These are phyloP conservation scores for Vitis riparia DNA, from an alignment of 164 flowering plant species.

Conservation along the genomic window DNA sequence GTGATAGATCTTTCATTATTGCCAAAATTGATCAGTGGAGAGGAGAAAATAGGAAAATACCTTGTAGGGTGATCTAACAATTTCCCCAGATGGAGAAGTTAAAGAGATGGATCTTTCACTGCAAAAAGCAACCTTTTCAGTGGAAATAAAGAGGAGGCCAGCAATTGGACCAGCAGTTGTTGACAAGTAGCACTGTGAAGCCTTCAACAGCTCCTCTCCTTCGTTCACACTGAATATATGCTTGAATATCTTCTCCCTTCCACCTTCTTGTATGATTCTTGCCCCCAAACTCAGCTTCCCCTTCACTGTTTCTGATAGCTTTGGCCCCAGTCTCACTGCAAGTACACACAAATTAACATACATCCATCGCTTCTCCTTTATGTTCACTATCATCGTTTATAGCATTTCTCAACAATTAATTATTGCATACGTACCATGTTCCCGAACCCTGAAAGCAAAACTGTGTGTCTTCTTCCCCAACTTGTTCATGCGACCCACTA, in stretches of 20 bases:
- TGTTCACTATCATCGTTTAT: not conserved
- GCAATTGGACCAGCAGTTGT: constrained; percentile 50
- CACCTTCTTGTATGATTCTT: constrained; percentile 35
- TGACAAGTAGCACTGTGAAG: constrained; percentile 43
- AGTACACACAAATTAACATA: not conserved
- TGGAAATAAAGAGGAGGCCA: constrained; percentile 44
- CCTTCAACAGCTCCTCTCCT: constrained; percentile 39
- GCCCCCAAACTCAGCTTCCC: constrained; percentile 42
- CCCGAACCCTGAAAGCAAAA: constrained; percentile 18
- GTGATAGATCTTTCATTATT: too few species aligned
- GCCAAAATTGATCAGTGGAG: too few species aligned
- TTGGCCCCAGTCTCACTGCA: constrained; percentile 38
- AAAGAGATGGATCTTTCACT: constrained; percentile 34
- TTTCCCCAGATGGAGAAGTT: constrained; percentile 17
- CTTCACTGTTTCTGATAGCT: constrained; percentile 32
- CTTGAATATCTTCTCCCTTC: constrained; percentile 33
- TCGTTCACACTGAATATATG: constrained; percentile 24
- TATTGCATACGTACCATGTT: constrained; percentile 19
- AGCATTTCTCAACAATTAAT: not conserved
- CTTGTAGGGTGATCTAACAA: constrained; percentile 25
- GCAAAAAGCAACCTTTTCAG: constrained; percentile 41
- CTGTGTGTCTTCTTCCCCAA: constrained; percentile 11
- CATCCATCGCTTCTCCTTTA: not conserved
- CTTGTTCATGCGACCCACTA: not conserved
- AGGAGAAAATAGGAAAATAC: constrained; percentile 9